A percentile compares a stretch with the other conserved stretches of the same genome.
These are phyloP conservation scores for Kodamaea fukazawae DNA, from an alignment of 805 yeast genomes.

Conservation along the genomic window DNA sequence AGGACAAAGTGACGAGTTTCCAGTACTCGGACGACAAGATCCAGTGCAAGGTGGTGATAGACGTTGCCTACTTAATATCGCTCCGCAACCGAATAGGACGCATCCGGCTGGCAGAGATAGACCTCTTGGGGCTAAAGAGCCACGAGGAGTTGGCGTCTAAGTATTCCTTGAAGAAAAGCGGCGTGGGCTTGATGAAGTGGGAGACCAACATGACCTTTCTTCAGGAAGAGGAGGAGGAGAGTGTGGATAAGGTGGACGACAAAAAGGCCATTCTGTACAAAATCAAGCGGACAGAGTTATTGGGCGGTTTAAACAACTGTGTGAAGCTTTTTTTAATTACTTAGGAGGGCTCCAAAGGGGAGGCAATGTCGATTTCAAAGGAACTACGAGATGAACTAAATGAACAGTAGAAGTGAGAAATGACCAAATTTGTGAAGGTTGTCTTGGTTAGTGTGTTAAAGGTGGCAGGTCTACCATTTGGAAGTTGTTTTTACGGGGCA, in stretches of 20 bases:
- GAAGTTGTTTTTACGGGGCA: too few species aligned
- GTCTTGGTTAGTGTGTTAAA: too few species aligned
- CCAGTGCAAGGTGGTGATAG: slow-evolving; percentile 8
- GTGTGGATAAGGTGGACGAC: slow-evolving; percentile 3
- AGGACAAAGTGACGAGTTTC: slow-evolving; percentile 2
- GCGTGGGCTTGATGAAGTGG: slow-evolving; percentile 7
- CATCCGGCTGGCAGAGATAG: slow-evolving; percentile 4
- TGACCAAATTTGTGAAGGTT: too few species aligned
- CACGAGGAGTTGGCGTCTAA: slow-evolving; percentile 5
- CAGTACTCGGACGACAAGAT: slow-evolving; percentile 8
- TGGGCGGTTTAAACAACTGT: slow-evolving; percentile 10
- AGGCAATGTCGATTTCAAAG: neutral
- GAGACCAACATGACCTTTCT: slow-evolving; percentile 3
- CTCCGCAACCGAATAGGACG: slow-evolving; percentile 5
- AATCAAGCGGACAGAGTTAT: slow-evolving; percentile 7
- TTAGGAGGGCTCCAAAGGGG: neutral
- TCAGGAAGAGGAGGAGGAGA: slow-evolving; percentile 6
- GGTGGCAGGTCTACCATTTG: too few species aligned
- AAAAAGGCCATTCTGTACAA: slow-evolving; percentile 12
- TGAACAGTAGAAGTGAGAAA: neutral
- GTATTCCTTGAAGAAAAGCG: slow-evolving; percentile 4
- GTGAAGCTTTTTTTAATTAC: slow-evolving; percentile 9
- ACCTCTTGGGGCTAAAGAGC: slow-evolving; percentile 5
- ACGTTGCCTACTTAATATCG: slow-evolving; percentile 6
- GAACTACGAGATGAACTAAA: neutral